These are phyloP conservation scores for Cucumis cinereus DNA, from an alignment of 306 rosid species.

Conservation along the genomic window DNA sequence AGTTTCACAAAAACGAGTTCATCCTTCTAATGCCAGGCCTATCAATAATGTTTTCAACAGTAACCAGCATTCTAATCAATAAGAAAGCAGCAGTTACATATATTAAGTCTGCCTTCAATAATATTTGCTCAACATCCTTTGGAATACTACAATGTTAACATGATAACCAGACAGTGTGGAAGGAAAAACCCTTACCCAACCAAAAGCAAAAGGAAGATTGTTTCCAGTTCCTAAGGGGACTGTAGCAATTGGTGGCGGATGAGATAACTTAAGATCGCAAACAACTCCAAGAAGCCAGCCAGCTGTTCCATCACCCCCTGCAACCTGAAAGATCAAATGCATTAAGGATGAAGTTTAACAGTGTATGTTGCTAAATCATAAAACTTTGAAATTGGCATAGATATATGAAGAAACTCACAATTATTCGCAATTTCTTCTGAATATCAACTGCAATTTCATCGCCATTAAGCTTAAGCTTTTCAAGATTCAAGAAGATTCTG, in stretches of 20 bases:
- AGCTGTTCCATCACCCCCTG: conserved; percentile 99
- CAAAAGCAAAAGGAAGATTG: conserved; percentile 96
- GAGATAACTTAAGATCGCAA: conserved; percentile 76
- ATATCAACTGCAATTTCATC: conserved; percentile 40
- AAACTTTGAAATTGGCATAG: neutral
- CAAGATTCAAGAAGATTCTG: conserved; percentile 49
- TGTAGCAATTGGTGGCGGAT: conserved; percentile 77
- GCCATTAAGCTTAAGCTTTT: conserved; percentile 36
- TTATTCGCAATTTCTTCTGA: conserved; percentile 46
- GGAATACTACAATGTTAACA: neutral
- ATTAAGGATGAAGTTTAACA: conserved; percentile 4
- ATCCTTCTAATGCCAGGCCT: neutral
- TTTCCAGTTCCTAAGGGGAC: conserved; percentile 95
- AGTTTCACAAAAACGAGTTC: neutral
- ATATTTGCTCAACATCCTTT: neutral
- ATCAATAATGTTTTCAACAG: neutral
- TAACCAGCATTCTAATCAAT: neutral
- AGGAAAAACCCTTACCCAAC: conserved; percentile 52
- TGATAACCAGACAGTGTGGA: neutral
- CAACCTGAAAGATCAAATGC: conserved; percentile 43
- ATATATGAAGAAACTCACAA: conserved; percentile 47
- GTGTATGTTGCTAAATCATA: conserved; percentile 2
- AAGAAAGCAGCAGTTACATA: neutral
- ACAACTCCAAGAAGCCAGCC: conserved; percentile 99
- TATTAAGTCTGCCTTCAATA: neutral